These are phyloP conservation scores for Stephanodiscus minutulus DNA, from an alignment of 108 stramenopile species.

Conservation along the genomic window DNA sequence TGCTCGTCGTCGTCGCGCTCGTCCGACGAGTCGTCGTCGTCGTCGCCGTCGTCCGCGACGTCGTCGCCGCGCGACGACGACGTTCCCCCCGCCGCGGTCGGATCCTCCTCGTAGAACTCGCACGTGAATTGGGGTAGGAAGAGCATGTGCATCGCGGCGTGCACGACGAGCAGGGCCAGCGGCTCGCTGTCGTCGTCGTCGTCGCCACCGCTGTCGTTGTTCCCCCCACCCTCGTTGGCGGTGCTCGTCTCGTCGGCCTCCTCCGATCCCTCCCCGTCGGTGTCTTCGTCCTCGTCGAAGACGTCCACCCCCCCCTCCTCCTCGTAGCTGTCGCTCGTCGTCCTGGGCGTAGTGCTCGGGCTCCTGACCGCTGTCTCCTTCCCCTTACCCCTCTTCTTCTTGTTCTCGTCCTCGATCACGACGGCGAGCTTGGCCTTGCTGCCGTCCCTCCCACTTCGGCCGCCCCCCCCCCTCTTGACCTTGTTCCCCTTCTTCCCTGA, in stretches of 20 bases:
- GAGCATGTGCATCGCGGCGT: conserved; percentile 94
- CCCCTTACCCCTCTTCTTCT: background rate
- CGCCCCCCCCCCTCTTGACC: background rate
- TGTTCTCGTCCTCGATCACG: conserved; percentile 1
- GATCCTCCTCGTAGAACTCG: conserved; percentile 88
- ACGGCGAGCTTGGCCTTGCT: too few species aligned
- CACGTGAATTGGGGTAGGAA: conserved; percentile 94
- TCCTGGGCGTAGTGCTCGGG: background rate
- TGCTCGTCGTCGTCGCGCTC: conserved; percentile 12
- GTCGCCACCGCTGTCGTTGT: background rate
- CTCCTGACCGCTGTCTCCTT: conserved; percentile 1
- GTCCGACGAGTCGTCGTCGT: conserved; percentile 10
- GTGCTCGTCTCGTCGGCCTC: conserved; percentile 13
- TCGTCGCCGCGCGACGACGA: conserved; percentile 4
- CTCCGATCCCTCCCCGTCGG: background rate
- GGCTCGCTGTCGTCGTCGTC: conserved; percentile 83
- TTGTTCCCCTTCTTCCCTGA: background rate
- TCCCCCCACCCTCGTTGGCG: conserved; percentile 9
- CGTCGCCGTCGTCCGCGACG: conserved; percentile 4
- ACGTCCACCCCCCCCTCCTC: conserved; percentile 14
- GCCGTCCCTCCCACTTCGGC: conserved; percentile 56
- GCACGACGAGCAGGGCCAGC: conserved; percentile 87
- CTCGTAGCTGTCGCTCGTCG: background rate
- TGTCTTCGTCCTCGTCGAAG: conserved; percentile 17
- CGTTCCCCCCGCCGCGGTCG: conserved; percentile 13